Base-by-base conservation (phyloP, 805 yeast genomes). In the Metschnikowia reukaufii region DNA sequence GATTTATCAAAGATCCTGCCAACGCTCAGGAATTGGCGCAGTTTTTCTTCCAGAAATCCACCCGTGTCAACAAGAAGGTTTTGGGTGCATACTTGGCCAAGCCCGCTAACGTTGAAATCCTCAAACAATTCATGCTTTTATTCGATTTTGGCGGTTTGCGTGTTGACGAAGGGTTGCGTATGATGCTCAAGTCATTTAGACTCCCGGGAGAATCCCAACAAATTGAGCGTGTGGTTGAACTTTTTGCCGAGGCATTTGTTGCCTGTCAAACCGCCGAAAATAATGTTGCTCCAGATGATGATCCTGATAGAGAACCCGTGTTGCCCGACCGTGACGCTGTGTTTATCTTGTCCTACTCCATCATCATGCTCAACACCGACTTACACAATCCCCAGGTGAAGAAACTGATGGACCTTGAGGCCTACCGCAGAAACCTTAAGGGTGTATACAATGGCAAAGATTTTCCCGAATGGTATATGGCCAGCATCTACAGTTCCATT, bases 161-260 rank as follows among this genome's bases (percentile, higher is more conserved):
- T 59, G 92, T 95, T 2, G 99, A 94, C 65, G 97, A 92, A 65
- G 97, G 97, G 0, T 72, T 94, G 43, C 78, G 99, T 59, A 75
- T 87, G 46, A 65, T 94, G 49, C 73, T 95, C 55, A 86, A 87
- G 47, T 79, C 86, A 17, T 92, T 94, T 62, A 79, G 99, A 64
- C 74, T 94, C 40, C 98, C 98, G 1, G 99, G 99, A 49, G 99
- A 94, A 67, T 86, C 97, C 0, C 98, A 90, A 61, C 97, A 89
- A 64, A 94, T 94, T 62, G 99, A 94, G 64, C 78, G 97, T 58
- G 81, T 92, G 13, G 85, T 94, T 23, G 97, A 92, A 59, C 73
- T 81, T 5, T 94, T 94, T 66, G 90, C 96, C 2, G 83, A 82
- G 35, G 80, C 87, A 48, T 94, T 88, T 66, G 86, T 88, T 12